These are phyloP conservation scores for Tuber microsphaerosporum DNA, from an alignment of 495 filamentous ascomycete genomes.

Conservation along the genomic window DNA sequence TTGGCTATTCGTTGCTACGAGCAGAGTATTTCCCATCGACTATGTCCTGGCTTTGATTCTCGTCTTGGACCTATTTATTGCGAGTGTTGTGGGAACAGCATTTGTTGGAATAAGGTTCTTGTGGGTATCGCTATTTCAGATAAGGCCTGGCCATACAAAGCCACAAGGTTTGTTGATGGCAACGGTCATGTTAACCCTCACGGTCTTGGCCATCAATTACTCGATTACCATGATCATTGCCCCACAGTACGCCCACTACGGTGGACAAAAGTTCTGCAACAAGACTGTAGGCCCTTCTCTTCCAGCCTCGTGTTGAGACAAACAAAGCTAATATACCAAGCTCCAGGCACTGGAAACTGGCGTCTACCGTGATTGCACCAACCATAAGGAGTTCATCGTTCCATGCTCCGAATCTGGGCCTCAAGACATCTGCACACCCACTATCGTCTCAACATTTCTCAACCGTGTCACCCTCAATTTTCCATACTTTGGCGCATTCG, in stretches of 20 bases:
- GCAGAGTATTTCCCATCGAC: constrained; percentile 82
- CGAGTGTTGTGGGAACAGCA: constrained; percentile 76
- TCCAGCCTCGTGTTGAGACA: not conserved
- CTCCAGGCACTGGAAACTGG: constrained; percentile 20
- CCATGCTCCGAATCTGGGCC: constrained; percentile 73
- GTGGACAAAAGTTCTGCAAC: constrained; percentile 88
- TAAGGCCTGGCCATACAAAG: constrained; percentile 77
- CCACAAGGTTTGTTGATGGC: constrained; percentile 89
- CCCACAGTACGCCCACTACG: constrained; percentile 90
- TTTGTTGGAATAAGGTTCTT: constrained; percentile 88
- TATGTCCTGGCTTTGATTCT: constrained; percentile 79
- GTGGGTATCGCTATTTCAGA: constrained; percentile 84
- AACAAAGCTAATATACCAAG: constrained; percentile 6
- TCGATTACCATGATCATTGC: constrained; percentile 82
- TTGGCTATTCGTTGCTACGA: constrained; percentile 74
- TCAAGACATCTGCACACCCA: constrained; percentile 76
- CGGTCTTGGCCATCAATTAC: constrained; percentile 84
- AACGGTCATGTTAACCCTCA: constrained; percentile 82
- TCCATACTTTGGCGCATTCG: constrained; percentile 86
- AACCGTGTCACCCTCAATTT: constrained; percentile 92
- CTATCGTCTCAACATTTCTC: constrained; percentile 80
- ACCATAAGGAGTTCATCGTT: constrained; percentile 62
- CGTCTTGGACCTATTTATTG: constrained; percentile 75
- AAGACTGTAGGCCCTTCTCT: constrained; percentile 42
- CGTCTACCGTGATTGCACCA: constrained; percentile 55